Evolutionary conservation across 257 asterid species (phyloP).

Genomic region (Petunia axillaris): DNA sequence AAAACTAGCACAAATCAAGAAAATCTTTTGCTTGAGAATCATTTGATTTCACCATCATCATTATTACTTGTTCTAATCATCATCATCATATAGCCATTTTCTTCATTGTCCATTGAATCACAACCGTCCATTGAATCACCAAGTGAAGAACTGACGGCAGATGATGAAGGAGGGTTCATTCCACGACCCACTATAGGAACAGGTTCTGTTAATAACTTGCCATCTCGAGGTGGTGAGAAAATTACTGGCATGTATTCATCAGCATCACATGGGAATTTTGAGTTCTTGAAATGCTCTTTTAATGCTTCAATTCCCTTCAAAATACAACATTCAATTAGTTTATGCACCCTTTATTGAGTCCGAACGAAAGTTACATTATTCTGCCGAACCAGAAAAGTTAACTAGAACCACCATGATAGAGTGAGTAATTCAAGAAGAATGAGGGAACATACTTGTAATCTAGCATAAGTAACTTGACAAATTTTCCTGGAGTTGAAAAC

Average conservation of each 20-base stretch:
- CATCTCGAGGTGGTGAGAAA: slow-evolving; percentile 89
- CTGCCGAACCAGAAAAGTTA: too few species aligned
- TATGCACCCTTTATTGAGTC: too few species aligned
- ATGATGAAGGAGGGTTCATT: slow-evolving; percentile 7
- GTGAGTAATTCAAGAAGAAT: too few species aligned
- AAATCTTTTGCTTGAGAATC: too few species aligned
- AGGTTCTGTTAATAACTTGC: slow-evolving; percentile 57
- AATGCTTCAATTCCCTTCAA: slow-evolving; percentile 79
- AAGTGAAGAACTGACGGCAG: slow-evolving; percentile 30
- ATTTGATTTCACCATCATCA: neutral
- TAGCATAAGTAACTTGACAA: slow-evolving; percentile 93
- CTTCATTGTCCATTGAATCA: neutral
- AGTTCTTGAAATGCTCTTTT: slow-evolving; percentile 92
- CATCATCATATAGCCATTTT: neutral
- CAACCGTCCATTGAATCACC: neutral
- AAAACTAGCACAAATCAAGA: too few species aligned
- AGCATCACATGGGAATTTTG: slow-evolving; percentile 83
- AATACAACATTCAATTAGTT: neutral
- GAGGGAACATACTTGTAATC: slow-evolving; percentile 67
- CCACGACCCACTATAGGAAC: slow-evolving; percentile 47
- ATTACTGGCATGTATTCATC: slow-evolving; percentile 93
- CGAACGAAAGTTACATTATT: too few species aligned
- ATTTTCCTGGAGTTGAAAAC: slow-evolving; percentile 93
- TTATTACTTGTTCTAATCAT: neutral
- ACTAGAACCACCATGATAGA: too few species aligned